phyloP scores from a whole-genome alignment of 2,329 filamentous ascomycete genomes.

The Fusarium mangiferae region DNA sequence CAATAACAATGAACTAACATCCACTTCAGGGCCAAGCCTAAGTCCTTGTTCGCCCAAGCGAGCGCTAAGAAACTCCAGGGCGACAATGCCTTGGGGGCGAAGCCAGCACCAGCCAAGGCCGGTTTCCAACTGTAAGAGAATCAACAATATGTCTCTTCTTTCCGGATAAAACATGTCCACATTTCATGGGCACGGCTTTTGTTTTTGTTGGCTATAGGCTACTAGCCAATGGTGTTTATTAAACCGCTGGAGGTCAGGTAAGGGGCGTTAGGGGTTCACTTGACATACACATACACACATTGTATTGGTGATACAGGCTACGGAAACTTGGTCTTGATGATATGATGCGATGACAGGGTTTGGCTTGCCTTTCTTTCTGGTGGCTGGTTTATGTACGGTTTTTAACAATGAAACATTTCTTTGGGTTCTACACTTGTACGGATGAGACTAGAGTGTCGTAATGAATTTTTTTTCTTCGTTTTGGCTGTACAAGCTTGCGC shows the following conservation, averaged over 20 bases:
- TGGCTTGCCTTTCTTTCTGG: constrained; percentile 33
- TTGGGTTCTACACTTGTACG: background rate
- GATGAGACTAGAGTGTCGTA: background rate
- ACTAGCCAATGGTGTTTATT: constrained; percentile 17
- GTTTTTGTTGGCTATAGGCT: constrained; percentile 22
- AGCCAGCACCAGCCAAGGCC: constrained; percentile 46
- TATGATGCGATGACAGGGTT: constrained; percentile 43
- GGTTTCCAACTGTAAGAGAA: constrained; percentile 32
- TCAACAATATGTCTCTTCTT: constrained; percentile 8
- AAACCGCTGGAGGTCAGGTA: constrained; percentile 33
- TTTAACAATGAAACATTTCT: constrained; percentile 32
- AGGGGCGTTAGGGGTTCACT: constrained; percentile 38
- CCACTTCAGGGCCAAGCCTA: constrained; percentile 67
- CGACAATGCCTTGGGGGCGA: constrained; percentile 55
- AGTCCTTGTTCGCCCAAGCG: constrained; percentile 74
- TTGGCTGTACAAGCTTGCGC: background rate
- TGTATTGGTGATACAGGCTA: constrained; percentile 33
- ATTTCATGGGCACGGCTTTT: constrained; percentile 20
- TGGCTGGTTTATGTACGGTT: constrained; percentile 36
- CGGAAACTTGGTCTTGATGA: constrained; percentile 42
- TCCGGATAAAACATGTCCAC: constrained; percentile 21
- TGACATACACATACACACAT: constrained; percentile 21
- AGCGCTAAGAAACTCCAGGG: constrained; percentile 70
- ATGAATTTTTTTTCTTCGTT: background rate
- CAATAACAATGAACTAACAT: constrained; percentile 31